Percentiles rank a stretch among this genome's conserved stretches.
Evolutionary conservation across 2,329 filamentous ascomycete genomes (phyloP).

Genomic region (Ophiostoma montium): DNA sequence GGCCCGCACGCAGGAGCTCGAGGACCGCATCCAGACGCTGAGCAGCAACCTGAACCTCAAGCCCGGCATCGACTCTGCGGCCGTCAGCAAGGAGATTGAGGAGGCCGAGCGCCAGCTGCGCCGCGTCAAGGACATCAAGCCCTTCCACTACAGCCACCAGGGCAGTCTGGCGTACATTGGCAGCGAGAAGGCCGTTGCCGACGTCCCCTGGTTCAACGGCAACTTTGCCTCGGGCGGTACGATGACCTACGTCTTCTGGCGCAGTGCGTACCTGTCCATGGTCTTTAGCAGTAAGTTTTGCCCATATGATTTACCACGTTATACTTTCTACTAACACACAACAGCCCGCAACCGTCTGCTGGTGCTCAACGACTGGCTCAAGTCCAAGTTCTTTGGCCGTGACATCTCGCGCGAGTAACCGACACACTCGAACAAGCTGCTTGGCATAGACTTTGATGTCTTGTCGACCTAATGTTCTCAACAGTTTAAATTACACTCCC

Average conservation of each 20-base stretch:
- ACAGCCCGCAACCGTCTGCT: constrained; percentile 85
- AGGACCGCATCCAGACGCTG: constrained; percentile 59
- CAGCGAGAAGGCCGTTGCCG: constrained; percentile 88
- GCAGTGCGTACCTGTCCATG: constrained; percentile 97
- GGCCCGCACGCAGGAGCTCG: constrained; percentile 81
- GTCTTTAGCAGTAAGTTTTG: constrained; percentile 88
- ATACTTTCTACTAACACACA: constrained; percentile 21
- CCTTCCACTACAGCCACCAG: constrained; percentile 98
- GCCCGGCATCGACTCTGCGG: constrained; percentile 52
- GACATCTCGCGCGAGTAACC: constrained; percentile 77
- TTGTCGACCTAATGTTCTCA: neutral
- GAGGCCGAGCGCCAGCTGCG: constrained; percentile 73
- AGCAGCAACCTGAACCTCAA: constrained; percentile 46
- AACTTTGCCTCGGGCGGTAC: constrained; percentile 89
- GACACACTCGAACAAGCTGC: neutral
- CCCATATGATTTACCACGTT: neutral
- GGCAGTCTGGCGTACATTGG: constrained; percentile 95
- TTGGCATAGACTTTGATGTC: neutral
- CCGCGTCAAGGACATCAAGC: constrained; percentile 85
- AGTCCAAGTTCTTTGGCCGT: constrained; percentile 91
- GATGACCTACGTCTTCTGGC: constrained; percentile 96
- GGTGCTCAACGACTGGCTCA: constrained; percentile 88
- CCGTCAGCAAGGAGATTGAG: constrained; percentile 62
- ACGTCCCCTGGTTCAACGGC: constrained; percentile 93
- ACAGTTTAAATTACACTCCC: too few relatives aligned